Evolutionary conservation across 495 filamentous ascomycete species (phyloP), one percentile per base, ranked within the genome.

Genomic region (Penicillium mononematosum): DNA sequence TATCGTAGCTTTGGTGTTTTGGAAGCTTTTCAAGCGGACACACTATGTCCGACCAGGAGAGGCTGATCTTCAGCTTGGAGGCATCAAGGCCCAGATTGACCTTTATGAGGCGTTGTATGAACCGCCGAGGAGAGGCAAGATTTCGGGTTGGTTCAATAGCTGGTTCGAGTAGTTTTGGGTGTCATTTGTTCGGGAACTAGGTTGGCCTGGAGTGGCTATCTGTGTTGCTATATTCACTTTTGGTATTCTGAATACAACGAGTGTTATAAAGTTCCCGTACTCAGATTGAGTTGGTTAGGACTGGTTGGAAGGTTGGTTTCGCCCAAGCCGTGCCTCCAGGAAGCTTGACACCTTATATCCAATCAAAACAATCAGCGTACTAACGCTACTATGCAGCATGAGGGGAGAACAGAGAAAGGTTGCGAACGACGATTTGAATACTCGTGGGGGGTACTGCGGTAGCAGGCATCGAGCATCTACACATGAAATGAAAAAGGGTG

Each of bases 11-110:
- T 84, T 71, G 62, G 61, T 78, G 36, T 62, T 62, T 46, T 87
- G 82, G 82, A 87, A 87, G 66, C 31, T 84, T 3, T 41, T 78
- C 55, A 75, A 75, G 54, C 59, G 73, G 12, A 85, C 83, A 0
- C 69, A 63, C 49, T 71, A 77, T 51, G 66, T 84, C 6, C 45
- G 60, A 9, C 66, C 81, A 3, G 54, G 60, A 1, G 61, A 67
- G 20, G 68, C 73, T 31, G 83, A 86, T 56, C 25, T 73, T 11
- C 19, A 56, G 22, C 38, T 71, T 9, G 56, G 58, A 17, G 56
- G 44, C 1, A 31, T 62, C 53, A 67, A 86, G 47, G 81, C 76
- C 5, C 79, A 85, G 59, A 83, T 90, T 59, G 87, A 87, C 48
- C 77, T 82, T 43, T 90, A 90, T 62, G 81, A 84, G 50, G 49